Base-by-base conservation (phyloP, 148 eudicot genomes). In the Polygonum aviculare region DNA sequence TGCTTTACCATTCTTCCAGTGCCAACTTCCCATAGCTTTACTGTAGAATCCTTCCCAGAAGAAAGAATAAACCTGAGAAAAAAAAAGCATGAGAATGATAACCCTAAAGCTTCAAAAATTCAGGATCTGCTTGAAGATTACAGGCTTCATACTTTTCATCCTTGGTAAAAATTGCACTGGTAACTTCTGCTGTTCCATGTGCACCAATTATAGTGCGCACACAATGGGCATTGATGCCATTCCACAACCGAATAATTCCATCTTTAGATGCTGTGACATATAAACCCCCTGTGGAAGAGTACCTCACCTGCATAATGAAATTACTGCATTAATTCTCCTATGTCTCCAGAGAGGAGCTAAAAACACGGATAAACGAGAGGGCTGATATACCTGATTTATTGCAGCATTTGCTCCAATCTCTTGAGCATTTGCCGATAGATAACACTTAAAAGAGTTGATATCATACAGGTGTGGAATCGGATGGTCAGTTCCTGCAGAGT, bases 201-300 rank as follows among this genome's bases (percentile, higher is more conserved):
- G 97, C 97, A 65, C 89, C 85, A 67, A 76, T 73, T 72, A 93
- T 85, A 38, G 89, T 74, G 49, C 97, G 91, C 14, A 89, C 90
- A 74, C 93, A 89, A 72, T 82, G 86, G 78, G 90, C 88, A 76
- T 86, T 93, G 47, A 89, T 88, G 72, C 95, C 97, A 80, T 93
- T 94, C 95, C 97, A 90, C 77, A 93, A 72, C 75, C 95, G 81
- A 80, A 93, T 85, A 69, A 90, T 88, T 78, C 97, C 95, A 80
- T 93, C 97, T 89, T 93, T 93, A 26, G 95, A 93, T 62, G 95
- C 97, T 21, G 97, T 93, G 72, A 86, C 95, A 79, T 93, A 93
- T 91, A 93, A 87, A 78, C 85, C 90, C 21, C 97, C 97, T 48
- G 84, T 89, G 31, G 87, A 76, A 31, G 97, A 90, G 80, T 90